Evolutionary conservation across 768 basidiomycete genomes (phyloP).

Genomic region (Termitomyces sp.): DNA sequence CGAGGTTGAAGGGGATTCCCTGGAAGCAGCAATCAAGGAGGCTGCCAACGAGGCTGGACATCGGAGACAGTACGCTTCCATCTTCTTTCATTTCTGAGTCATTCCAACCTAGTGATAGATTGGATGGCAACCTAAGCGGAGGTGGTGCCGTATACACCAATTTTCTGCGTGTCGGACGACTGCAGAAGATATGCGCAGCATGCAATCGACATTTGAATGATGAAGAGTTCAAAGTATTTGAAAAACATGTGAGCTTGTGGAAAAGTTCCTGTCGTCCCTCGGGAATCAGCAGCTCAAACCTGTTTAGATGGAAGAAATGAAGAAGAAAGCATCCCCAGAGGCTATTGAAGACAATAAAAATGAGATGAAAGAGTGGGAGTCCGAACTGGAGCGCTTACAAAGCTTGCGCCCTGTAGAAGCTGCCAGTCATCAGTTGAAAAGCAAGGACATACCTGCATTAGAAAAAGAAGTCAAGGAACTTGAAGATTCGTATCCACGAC

Average conservation of each 20-base stretch:
- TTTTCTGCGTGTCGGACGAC: conserved; percentile 51
- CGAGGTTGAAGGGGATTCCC: conserved; percentile 24
- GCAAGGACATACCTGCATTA: conserved; percentile 59
- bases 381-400: conserved; percentile 51
- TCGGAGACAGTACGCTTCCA: conserved; percentile 34
- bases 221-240: conserved; percentile 48
- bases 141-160: conserved; percentile 42
- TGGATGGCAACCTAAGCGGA: conserved; percentile 22
- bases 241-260: conserved; percentile 56
- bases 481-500: conserved; percentile 47
- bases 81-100: neutral
- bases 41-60: conserved; percentile 36
- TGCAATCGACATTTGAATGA: conserved; percentile 69
- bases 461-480: conserved; percentile 55
- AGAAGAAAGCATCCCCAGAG: conserved; percentile 50
- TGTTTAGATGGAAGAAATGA: conserved; percentile 55
- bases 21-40: conserved; percentile 45
- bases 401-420: conserved; percentile 51
- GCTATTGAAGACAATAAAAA: conserved; percentile 33
- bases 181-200: conserved; percentile 64
- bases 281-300: neutral
- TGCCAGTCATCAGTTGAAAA: conserved; percentile 46
- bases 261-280: conserved; percentile 19
- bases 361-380: conserved; percentile 57
- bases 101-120: conserved; percentile 14